These are phyloP conservation scores for Ophiocordyceps polyrhachis-furcata DNA, from an alignment of 2,329 filamentous ascomycete species.

Conservation along the genomic window DNA sequence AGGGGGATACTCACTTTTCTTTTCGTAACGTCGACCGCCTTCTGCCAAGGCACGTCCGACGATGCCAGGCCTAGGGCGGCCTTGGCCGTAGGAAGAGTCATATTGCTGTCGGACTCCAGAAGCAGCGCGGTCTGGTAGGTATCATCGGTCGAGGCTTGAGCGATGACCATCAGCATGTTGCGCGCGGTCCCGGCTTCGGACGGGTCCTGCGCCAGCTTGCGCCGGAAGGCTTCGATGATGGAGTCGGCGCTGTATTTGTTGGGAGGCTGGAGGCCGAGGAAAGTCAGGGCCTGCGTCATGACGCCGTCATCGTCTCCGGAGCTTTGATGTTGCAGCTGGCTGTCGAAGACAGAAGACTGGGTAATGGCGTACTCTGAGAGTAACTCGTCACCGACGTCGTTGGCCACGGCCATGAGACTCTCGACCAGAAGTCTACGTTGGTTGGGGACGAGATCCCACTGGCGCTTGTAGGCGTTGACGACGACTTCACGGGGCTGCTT, in stretches of 20 bases:
- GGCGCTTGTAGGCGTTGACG: conserved; percentile 20
- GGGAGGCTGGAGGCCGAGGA: conserved; percentile 15
- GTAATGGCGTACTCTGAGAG: conserved; percentile 18
- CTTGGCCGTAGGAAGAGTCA: conserved; percentile 16
- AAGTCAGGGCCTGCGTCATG: conserved; percentile 14
- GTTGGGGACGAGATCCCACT: conserved; percentile 17
- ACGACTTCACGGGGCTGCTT: conserved; percentile 15
- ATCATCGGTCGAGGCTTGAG: conserved; percentile 15
- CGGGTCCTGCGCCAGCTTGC: conserved; percentile 14
- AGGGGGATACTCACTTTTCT: conserved; percentile 9
- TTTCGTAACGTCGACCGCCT: conserved; percentile 9
- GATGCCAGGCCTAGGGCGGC: conserved; percentile 12
- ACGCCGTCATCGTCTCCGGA: conserved; percentile 13
- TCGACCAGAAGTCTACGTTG: conserved; percentile 14
- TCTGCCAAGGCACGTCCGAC: conserved; percentile 8
- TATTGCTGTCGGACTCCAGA: conserved; percentile 16
- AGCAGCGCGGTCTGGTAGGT: conserved; percentile 14
- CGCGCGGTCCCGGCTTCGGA: conserved; percentile 12
- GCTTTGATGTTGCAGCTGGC: conserved; percentile 11
- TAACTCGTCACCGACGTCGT: conserved; percentile 15
- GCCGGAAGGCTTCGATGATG: conserved; percentile 17
- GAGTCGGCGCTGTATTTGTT: conserved; percentile 16
- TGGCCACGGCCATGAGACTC: conserved; percentile 14
- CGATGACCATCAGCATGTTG: conserved; percentile 16
- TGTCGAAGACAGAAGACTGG: conserved; percentile 21